Evolutionary conservation across 768 basidiomycete species (phyloP).

Genomic region (Pleurotus citrinopileatus): DNA sequence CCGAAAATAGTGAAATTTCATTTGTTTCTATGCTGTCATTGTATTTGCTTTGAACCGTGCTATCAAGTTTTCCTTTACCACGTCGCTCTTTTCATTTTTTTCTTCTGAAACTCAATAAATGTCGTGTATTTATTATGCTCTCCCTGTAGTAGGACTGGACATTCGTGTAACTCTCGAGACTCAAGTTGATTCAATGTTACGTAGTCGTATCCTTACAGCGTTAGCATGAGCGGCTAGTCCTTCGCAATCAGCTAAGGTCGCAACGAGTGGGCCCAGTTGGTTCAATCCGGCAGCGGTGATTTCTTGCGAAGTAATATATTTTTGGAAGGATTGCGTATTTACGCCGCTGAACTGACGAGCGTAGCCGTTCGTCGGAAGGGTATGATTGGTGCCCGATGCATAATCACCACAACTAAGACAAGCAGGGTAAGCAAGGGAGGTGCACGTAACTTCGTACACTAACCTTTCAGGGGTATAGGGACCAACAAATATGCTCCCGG

Average conservation of each 20-base stretch:
- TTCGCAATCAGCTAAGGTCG: constrained; percentile 90
- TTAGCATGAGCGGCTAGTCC: constrained; percentile 94
- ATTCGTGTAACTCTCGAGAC: too few species aligned
- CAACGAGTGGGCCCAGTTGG: constrained; percentile 82
- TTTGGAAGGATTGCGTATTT: constrained; percentile 96
- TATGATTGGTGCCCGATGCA: constrained; percentile 98
- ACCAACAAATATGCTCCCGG: constrained; percentile 96
- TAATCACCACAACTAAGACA: constrained; percentile 89
- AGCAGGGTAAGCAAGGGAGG: constrained; percentile 8
- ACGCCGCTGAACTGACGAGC: constrained; percentile 98
- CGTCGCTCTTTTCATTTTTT: too few species aligned
- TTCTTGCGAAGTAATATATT: constrained; percentile 97
- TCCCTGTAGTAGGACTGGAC: too few species aligned
- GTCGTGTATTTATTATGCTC: too few species aligned
- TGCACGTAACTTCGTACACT: constrained; percentile 13
- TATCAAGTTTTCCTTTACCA: too few species aligned
- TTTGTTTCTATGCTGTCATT: too few species aligned
- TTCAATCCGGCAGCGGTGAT: constrained; percentile 76
- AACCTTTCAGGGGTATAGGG: constrained; percentile 95
- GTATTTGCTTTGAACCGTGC: too few species aligned
- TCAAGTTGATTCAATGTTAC: too few species aligned
- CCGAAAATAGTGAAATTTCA: too few species aligned
- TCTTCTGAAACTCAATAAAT: too few species aligned
- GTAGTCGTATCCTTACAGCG: constrained; percentile 85
- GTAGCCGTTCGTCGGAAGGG: constrained; percentile 93